Evolutionary conservation across 2,329 filamentous ascomycete genomes (phyloP).

Genomic region (Capronia epimyces): DNA sequence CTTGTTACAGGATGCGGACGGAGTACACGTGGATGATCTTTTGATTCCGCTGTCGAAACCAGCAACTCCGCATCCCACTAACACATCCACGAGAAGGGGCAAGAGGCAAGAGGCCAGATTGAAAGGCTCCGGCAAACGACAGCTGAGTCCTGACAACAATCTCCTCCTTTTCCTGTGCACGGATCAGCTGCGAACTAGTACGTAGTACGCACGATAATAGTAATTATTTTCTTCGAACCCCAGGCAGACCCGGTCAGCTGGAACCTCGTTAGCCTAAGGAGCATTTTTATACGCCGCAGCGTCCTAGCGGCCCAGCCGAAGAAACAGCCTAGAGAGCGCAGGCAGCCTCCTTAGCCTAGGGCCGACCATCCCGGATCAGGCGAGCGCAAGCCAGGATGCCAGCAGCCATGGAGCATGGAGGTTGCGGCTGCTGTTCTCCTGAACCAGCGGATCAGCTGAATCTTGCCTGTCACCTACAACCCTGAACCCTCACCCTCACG

Average conservation of each 20-base stretch:
- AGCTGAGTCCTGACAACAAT: background rate
- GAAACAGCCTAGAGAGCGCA: constrained; percentile 1
- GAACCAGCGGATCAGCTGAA: background rate
- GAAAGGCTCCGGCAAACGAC: background rate
- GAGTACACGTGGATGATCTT: background rate
- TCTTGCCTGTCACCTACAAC: constrained; percentile 13
- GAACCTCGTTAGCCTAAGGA: constrained; percentile 9
- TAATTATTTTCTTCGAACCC: constrained; percentile 5
- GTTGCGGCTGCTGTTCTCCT: constrained; percentile 1
- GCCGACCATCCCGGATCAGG: constrained; percentile 11
- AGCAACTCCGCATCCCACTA: background rate
- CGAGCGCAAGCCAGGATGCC: constrained; percentile 17
- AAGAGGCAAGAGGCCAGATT: background rate
- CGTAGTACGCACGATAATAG: no score
- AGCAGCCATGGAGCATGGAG: background rate
- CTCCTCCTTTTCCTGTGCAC: constrained; percentile 1
- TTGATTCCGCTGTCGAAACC: background rate
- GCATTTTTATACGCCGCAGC: constrained; percentile 13
- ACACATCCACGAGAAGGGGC: background rate
- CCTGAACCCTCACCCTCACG: no score
- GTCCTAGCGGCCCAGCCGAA: constrained; percentile 15
- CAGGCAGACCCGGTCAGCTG: constrained; percentile 26
- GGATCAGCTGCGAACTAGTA: no score
- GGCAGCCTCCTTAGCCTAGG: no score
- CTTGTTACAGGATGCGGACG: background rate